Conservation (phyloP, 106 monocot species). For the Xerophyta viscosa region DNA sequence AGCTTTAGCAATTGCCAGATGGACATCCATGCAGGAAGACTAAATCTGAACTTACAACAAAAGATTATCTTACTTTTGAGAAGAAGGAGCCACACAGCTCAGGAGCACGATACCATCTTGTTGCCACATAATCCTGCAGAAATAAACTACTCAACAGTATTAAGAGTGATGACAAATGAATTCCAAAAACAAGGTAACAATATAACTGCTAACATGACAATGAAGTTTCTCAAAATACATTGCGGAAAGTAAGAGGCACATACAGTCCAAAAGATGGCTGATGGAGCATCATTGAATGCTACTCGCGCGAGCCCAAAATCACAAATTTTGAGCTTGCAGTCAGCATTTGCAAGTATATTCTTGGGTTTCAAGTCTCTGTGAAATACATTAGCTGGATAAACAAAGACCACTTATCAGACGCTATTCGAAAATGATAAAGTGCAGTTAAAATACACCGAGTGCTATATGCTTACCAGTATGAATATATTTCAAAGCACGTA, state of each 20-base stretch:
- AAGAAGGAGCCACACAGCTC: slow-evolving; percentile 79
- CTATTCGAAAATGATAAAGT: background rate
- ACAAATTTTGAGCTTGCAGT: slow-evolving; percentile 74
- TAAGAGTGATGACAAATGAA: too few species aligned
- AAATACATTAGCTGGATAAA: slow-evolving; percentile 59
- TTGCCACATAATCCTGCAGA: slow-evolving; percentile 77
- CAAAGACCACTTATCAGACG: background rate
- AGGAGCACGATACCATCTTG: slow-evolving; percentile 79
- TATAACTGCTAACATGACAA: background rate
- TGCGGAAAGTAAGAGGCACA: slow-evolving; percentile 3
- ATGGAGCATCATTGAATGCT: slow-evolving; percentile 62
- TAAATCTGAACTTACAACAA: background rate
- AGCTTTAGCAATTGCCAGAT: too few species aligned
- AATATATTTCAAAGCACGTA: slow-evolving; percentile 63
- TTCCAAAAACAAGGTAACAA: too few species aligned
- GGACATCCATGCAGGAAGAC: too few species aligned
- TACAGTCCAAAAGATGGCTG: slow-evolving; percentile 83
- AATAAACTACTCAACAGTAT: background rate
- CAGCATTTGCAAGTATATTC: slow-evolving; percentile 76
- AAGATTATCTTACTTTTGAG: slow-evolving; percentile 42
- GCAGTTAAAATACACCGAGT: background rate
- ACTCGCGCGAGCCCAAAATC: slow-evolving; percentile 71
- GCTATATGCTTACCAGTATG: slow-evolving; percentile 38
- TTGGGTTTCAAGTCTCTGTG: slow-evolving; percentile 75
- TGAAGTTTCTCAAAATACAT: background rate